These are phyloP conservation scores for Phytophthora kernoviae DNA, from an alignment of 352 stramenopile genomes.

Conservation along the genomic window DNA sequence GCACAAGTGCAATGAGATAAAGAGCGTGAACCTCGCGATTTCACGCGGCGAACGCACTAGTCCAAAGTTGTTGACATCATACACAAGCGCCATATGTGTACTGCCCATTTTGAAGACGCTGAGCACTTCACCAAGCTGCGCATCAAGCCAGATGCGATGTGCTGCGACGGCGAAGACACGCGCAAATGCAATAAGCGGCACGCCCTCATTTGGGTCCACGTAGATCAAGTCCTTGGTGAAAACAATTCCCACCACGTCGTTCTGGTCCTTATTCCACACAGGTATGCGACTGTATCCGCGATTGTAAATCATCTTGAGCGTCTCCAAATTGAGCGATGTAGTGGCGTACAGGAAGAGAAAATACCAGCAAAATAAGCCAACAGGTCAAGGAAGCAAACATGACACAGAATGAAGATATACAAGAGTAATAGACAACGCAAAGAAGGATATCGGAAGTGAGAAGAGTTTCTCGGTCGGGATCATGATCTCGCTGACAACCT, in stretches of 20 bases:
- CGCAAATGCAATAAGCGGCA: constrained; percentile 91
- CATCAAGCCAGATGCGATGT: constrained; percentile 73
- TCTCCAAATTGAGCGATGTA: constrained; percentile 54
- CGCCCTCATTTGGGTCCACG: constrained; percentile 68
- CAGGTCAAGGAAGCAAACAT: constrained; percentile 4
- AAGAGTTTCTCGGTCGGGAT: constrained; percentile 84
- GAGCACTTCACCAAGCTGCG: constrained; percentile 68
- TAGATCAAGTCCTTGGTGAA: constrained; percentile 95
- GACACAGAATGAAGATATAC: constrained; percentile 20
- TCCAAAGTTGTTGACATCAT: constrained; percentile 83
- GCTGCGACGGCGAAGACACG: constrained; percentile 80
- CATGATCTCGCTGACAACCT: constrained; percentile 92
- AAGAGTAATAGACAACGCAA: constrained; percentile 29
- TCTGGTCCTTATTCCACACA: constrained; percentile 95
- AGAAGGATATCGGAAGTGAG: constrained; percentile 73
- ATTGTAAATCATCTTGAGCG: constrained; percentile 86
- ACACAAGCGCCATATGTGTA: constrained; percentile 73
- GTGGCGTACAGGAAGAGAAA: constrained; percentile 38
- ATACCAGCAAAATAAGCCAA: constrained; percentile 4
- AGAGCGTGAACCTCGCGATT: too few species aligned
- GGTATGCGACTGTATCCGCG: constrained; percentile 94
- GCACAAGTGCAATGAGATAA: too few species aligned
- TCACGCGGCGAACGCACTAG: constrained; percentile 46
- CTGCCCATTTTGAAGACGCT: constrained; percentile 80
- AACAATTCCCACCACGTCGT: constrained; percentile 96